These are phyloP conservation scores for Phytophthora lateralis DNA, from an alignment of 352 stramenopile genomes.

Conservation along the genomic window DNA sequence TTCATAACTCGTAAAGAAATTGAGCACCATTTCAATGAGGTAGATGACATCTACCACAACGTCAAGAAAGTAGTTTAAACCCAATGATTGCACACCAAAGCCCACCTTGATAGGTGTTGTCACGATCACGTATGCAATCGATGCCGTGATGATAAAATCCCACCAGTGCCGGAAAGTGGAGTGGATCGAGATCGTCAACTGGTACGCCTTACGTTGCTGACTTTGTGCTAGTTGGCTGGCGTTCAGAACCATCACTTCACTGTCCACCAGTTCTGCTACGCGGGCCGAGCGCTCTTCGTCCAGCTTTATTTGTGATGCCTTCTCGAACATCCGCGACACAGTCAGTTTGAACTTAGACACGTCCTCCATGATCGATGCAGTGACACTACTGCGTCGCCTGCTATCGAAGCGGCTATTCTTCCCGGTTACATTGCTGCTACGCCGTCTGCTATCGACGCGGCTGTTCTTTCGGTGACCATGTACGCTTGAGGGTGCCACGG, in stretches of 20 bases:
- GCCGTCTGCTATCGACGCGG: conserved; percentile 12
- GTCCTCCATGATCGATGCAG: conserved; percentile 35
- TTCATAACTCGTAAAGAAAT: conserved; percentile 73
- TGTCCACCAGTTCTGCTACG: conserved; percentile 61
- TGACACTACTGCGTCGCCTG: conserved; percentile 31
- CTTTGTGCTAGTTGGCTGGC: conserved; percentile 62
- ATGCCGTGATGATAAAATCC: conserved; percentile 60
- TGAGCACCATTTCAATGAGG: conserved; percentile 57
- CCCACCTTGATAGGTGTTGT: conserved; percentile 61
- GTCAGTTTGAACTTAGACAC: conserved; percentile 42
- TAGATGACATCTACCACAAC: conserved; percentile 62
- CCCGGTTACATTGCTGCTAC: conserved; percentile 3
- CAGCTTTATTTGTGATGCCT: conserved; percentile 32
- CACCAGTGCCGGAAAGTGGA: conserved; percentile 67
- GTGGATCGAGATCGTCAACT: conserved; percentile 65
- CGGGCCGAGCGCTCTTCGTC: conserved; percentile 47
- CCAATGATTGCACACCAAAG: conserved; percentile 43
- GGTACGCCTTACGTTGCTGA: conserved; percentile 51
- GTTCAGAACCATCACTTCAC: conserved; percentile 68
- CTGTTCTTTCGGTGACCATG: conserved; percentile 12
- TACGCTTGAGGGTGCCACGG: conserved; percentile 5
- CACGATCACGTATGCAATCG: conserved; percentile 60
- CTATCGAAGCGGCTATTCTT: conserved; percentile 18
- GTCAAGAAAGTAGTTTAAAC: conserved; percentile 47
- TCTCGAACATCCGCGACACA: conserved; percentile 49